Evolutionary conservation across 257 asterid species (phyloP), one percentile per base, ranked within the genome.

Genomic region (Vinca minor): DNA sequence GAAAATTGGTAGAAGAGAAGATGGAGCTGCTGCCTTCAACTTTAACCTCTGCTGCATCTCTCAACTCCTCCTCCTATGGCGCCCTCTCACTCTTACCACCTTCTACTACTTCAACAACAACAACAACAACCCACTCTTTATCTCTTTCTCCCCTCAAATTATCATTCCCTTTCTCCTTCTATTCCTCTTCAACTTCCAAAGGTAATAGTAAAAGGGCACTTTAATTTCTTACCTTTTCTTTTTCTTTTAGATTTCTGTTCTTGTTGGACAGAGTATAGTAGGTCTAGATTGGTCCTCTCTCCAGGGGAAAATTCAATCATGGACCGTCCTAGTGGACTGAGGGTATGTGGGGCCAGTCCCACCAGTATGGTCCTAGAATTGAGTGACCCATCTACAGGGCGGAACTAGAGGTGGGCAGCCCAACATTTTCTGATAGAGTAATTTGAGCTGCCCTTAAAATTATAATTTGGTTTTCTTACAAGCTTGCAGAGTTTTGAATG

Each of bases 21-120:
- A 69, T 63, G 74, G 69, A 63, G 59, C 17, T 70, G 59, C 17
- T 70, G 69, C 64, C 74, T 42, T 62, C 64, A 35, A 7, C 38
- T 34, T 34, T 7, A 3, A 41, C 58, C 12, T 28, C 64, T 14
- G 44, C 64, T 41, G n/a, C n/a, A n/a, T 49, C 59, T 62, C 32
- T 69, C n/a, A 60, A 60, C 12, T 41, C 60, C 8, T 15, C 52
- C 12, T 41, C 60, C 8, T 15, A 15, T 41, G 23, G 2, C 18
- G n/a, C 50, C 35, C 13, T 49, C 11, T 12, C 55, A 3, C 46
- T 38, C 28, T 39, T 34, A 17, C 31, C 58, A 2, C 39, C 44
- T 28, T 55, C 64, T 5, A 48, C 4, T 2, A 13, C 64, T 62
- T 41, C 74, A 50, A 62, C 58, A 54, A 48, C 4, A 1, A 13